Evolutionary conservation across 1,139 yeast genomes (phyloP).

Genomic region (Sugiyamaella neomexicana): DNA sequence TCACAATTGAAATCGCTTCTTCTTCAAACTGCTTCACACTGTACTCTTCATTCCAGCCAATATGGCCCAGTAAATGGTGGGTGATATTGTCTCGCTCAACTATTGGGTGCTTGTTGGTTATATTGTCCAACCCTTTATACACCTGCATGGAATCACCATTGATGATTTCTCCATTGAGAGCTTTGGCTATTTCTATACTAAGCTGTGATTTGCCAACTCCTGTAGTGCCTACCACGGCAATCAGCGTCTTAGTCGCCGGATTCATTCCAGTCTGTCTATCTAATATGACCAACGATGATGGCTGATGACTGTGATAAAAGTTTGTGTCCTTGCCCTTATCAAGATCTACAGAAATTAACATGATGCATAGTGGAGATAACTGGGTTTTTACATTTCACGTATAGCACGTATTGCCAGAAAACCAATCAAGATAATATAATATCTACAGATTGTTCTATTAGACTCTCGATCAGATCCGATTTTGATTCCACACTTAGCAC

Average conservation of each 20-base stretch:
- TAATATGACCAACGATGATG: neutral
- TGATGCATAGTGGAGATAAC: neutral
- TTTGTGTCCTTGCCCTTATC: slow-evolving; percentile 10
- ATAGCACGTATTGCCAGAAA: too few species aligned
- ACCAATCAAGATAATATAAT: too few species aligned
- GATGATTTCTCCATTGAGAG: slow-evolving; percentile 82
- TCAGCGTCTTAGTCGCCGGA: slow-evolving; percentile 36
- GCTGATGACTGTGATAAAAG: neutral
- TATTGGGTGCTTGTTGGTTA: slow-evolving; percentile 90
- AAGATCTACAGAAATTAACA: neutral
- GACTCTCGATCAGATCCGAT: too few species aligned
- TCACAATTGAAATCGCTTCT: slow-evolving; percentile 54
- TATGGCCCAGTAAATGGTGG: slow-evolving; percentile 87
- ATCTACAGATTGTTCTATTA: too few species aligned
- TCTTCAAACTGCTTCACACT: slow-evolving; percentile 75
- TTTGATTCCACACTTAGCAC: too few species aligned
- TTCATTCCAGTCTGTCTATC: neutral
- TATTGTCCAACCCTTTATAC: slow-evolving; percentile 66
- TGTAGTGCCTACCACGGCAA: slow-evolving; percentile 89
- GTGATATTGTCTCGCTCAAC: slow-evolving; percentile 68
- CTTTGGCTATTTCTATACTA: slow-evolving; percentile 74
- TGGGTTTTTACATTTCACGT: too few species aligned
- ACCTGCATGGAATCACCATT: slow-evolving; percentile 98
- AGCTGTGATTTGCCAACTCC: slow-evolving; percentile 97
- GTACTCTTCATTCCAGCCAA: slow-evolving; percentile 78